Evolutionary conservation across 2,329 filamentous ascomycete species (phyloP), one percentile per base, ranked within the genome.

Genomic region (Claviceps humidiphila): DNA sequence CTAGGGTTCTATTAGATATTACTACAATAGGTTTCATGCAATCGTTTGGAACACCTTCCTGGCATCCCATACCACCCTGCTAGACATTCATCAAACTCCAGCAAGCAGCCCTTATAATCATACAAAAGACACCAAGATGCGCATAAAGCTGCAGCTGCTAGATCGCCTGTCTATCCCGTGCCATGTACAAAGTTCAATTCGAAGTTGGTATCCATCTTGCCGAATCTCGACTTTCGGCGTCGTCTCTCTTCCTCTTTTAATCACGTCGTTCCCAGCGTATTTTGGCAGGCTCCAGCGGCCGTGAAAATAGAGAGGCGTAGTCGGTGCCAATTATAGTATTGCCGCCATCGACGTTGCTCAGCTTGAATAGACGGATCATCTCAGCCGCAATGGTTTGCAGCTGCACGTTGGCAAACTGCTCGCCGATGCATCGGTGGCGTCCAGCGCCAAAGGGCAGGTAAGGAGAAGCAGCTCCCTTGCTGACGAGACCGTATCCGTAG

Each of bases 381-480:
- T 82, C 82, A 49, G 84, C 88, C 13, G 84, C 74, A 58, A 97
- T 94, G 45, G 88, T 89, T 65, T 90, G 85, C 56, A 97, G 75
- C 71, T 97, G 91, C 53, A 94, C 77, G 66, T 94, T 95, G 59
- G 91, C 91, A 67, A 96, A 97, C 64, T 95, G 89, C 75, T 97
- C 91, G 58, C 91, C 91, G 64, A 97, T 96, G 71, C 91, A 97
- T 58, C 91, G 78, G 71, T 97, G 91, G 59, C 91, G 78, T 43
- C 91, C 91, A 34, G 90, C 91, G 54, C 91, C 91, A 64, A 97
- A 97, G 2, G 91, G 91, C 47, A 97, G 80, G 67, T 96, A 97
- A 0, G 91, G 90, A 50, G 87, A 94, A 54, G 81, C 81, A 14
- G 88, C 84, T 52, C 91, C 91, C 75, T 96, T 95, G 76, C 82